Evolutionary conservation across 2,329 filamentous ascomycete species (phyloP).

Genomic region (Lachnellula occidentalis): DNA sequence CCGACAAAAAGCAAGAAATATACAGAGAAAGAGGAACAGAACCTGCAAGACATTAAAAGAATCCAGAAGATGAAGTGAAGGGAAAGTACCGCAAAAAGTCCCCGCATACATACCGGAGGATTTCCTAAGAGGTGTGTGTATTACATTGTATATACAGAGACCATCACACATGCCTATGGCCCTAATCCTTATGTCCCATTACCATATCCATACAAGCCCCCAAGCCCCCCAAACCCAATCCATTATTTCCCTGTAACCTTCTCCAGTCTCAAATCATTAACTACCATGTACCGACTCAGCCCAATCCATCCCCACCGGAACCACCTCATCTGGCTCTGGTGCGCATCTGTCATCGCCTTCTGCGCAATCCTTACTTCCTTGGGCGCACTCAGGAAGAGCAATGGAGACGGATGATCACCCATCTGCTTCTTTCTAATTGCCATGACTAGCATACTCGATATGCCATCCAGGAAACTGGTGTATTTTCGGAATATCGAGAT

Average conservation of each 20-base stretch:
- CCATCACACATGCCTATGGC: neutral
- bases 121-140: neutral
- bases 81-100: neutral
- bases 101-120: neutral
- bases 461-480: constrained; percentile 65
- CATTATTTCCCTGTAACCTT: constrained; percentile 32
- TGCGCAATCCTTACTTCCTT: constrained; percentile 62
- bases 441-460: constrained; percentile 61
- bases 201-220: neutral
- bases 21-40: neutral
- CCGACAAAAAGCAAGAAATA: neutral
- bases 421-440: constrained; percentile 38
- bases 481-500: constrained; percentile 78
- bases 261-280: constrained; percentile 76
- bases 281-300: constrained; percentile 86
- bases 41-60: neutral
- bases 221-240: neutral
- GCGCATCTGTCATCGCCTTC: constrained; percentile 81
- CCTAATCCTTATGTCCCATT: neutral
- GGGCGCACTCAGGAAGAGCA: constrained; percentile 69
- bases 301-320: constrained; percentile 95
- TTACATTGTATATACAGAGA: neutral
- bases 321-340: constrained; percentile 97
- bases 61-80: neutral
- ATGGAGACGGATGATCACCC: constrained; percentile 46